Evolutionary conservation across 1,284 basidiomycete species (phyloP).

Genomic region (Microbotryum scabiosae): DNA sequence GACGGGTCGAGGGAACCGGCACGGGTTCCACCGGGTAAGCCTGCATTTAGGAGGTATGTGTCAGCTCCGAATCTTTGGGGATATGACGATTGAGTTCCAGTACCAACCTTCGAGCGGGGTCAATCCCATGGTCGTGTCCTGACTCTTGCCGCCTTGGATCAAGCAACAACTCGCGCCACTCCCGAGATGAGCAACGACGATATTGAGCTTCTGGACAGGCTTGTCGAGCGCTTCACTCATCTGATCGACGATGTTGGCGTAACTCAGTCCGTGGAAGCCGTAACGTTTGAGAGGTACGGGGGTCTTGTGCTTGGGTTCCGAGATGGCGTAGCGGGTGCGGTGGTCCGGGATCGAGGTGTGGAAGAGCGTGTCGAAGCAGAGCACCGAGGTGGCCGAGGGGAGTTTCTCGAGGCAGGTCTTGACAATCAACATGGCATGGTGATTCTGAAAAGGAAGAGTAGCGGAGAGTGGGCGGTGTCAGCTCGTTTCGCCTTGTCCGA

Average conservation of each 20-base stretch:
- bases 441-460: slow-evolving; percentile 37
- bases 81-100: too few relatives aligned
- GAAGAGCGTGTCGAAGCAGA: slow-evolving; percentile 72
- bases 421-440: slow-evolving; percentile 49
- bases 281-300: slow-evolving; percentile 61
- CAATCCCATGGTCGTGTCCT: slow-evolving; percentile 70
- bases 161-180: slow-evolving; percentile 72
- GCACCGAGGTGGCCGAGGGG: slow-evolving; percentile 47
- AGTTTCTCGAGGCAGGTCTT: slow-evolving; percentile 55
- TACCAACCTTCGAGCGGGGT: slow-evolving; percentile 55
- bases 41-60: slow-evolving; percentile 29
- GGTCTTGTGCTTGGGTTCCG: slow-evolving; percentile 53
- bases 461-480: not conserved
- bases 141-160: slow-evolving; percentile 59
- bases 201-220: slow-evolving; percentile 47
- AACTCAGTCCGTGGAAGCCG: slow-evolving; percentile 66
- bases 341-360: slow-evolving; percentile 65
- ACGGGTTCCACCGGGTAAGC: slow-evolving; percentile 78
- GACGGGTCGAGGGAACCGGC: slow-evolving; percentile 71
- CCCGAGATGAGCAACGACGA: slow-evolving; percentile 74
- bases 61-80: not conserved
- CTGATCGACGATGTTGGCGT: slow-evolving; percentile 46
- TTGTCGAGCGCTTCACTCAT: slow-evolving; percentile 54
- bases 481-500: not conserved
- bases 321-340: slow-evolving; percentile 67